Conservation (phyloP, 805 yeast genomes). For the Ogataea populi-albae region DNA sequence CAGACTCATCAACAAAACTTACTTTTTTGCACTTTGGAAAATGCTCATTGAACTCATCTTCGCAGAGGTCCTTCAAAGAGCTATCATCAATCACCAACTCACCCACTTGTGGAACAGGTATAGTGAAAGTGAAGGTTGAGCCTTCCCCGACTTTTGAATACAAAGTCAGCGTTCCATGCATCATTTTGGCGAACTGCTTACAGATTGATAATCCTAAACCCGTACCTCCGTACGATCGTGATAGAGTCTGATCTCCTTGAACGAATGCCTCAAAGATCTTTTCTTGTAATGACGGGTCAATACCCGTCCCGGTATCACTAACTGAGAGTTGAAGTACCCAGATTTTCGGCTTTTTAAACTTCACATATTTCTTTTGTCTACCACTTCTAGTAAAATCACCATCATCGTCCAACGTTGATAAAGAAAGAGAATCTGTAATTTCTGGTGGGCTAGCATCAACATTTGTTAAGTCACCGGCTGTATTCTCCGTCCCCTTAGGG, state of each 20-base stretch:
- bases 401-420: conserved; percentile 18
- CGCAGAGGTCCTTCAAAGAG: conserved; percentile 42
- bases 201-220: conserved; percentile 91
- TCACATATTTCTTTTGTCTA: conserved; percentile 13
- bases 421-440: conserved; percentile 2
- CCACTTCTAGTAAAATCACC: conserved; percentile 17
- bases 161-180: conserved; percentile 76
- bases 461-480: not conserved
- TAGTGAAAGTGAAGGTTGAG: conserved; percentile 74
- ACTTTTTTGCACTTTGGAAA: conserved; percentile 52
- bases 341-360: conserved; percentile 31
- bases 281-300: conserved; percentile 74
- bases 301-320: conserved; percentile 92
- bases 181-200: conserved; percentile 82
- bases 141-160: conserved; percentile 79
- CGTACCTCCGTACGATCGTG: conserved; percentile 92
- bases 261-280: conserved; percentile 94
- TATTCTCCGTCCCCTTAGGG: conserved; percentile 15
- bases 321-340: conserved; percentile 74
- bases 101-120: conserved; percentile 69
- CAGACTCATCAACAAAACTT: conserved; percentile 32
- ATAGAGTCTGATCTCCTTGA: conserved; percentile 93
- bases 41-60: conserved; percentile 64
- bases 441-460: not conserved
- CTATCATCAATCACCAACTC: conserved; percentile 39